phyloP scores from a whole-genome alignment of 345 rosid species.

The Acer negundo region DNA sequence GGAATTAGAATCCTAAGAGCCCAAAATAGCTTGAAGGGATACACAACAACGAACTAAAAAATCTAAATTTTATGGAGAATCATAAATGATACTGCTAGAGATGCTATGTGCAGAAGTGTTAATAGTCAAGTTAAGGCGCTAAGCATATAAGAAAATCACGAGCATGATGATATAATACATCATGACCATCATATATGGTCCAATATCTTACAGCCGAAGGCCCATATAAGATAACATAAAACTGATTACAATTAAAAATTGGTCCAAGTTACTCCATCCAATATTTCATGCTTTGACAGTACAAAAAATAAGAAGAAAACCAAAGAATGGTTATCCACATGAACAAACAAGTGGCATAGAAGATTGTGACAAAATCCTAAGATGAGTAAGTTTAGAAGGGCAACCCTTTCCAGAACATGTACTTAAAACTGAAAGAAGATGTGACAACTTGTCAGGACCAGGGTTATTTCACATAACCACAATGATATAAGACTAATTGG shows the following conservation, averaged over 20 bases:
- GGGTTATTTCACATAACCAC: background rate
- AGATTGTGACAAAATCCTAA: background rate
- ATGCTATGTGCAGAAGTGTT: background rate
- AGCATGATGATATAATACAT: background rate
- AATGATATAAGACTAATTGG: background rate
- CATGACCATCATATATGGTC: background rate
- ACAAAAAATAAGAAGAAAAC: background rate
- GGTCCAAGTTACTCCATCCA: background rate
- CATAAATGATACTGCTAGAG: background rate
- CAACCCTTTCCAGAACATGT: background rate
- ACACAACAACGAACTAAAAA: background rate
- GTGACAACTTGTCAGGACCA: background rate
- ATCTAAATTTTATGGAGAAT: background rate
- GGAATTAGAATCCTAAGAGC: background rate
- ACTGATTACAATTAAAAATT: background rate
- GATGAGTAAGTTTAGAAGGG: background rate
- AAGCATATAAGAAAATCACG: background rate
- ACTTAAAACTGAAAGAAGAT: background rate
- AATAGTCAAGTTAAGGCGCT: background rate
- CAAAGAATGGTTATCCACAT: background rate
- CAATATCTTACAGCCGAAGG: background rate
- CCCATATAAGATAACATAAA: background rate
- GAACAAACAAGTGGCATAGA: background rate
- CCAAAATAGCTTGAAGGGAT: background rate
- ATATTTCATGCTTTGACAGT: background rate